Evolutionary conservation across 495 filamentous ascomycete genomes (phyloP), one percentile per base, ranked within the genome.

Genomic region (Pyrenula aspistea): DNA sequence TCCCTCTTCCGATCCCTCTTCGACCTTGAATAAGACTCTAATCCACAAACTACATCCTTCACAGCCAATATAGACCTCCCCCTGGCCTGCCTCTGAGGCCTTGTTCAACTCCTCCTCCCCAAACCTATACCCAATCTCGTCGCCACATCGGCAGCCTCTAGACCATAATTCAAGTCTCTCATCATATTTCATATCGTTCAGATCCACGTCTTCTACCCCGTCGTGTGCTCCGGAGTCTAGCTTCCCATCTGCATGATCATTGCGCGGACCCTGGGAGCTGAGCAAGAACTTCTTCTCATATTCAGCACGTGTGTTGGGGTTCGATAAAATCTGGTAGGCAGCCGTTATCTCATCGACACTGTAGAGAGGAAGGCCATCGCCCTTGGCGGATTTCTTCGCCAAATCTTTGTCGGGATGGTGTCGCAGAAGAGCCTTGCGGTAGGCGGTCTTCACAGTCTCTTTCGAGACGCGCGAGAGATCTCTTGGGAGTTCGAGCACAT

Each of bases 41-140:
- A 91, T 67, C 83, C 83, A 92, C 54, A 94, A 74, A 72, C 87
- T 92, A 64, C 89, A 95, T 52, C 89, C 87, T 19, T 75, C 74
- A 67, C 89, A 95, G 20, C 85, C 87, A 24, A 90, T 80, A 58
- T 85, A 76, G 58, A 93, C 67, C 72, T 91, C 87, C 0, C 87
- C 82, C 60, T 77, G 70, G 47, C 84, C 71, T 15, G 57, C 62
- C 8, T 52, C 62, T 12, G 51, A 72, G 59, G 81, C 79, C 62
- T 79, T 79, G 62, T 88, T 86, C 31, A 96, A 68, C 62, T 94
- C 85, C 2, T 64, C 62, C 65, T 94, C 89, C 1, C 72, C 77
- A 11, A 94, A 73, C 24, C 81, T 59, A 57, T 85, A 96, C 0
- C 87, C 90, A 21, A 74, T 74, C 50, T 77, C 75, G 70, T 91